Evolutionary conservation across 1,139 yeast genomes (phyloP).

Genomic region (Candida labiduridarum): DNA sequence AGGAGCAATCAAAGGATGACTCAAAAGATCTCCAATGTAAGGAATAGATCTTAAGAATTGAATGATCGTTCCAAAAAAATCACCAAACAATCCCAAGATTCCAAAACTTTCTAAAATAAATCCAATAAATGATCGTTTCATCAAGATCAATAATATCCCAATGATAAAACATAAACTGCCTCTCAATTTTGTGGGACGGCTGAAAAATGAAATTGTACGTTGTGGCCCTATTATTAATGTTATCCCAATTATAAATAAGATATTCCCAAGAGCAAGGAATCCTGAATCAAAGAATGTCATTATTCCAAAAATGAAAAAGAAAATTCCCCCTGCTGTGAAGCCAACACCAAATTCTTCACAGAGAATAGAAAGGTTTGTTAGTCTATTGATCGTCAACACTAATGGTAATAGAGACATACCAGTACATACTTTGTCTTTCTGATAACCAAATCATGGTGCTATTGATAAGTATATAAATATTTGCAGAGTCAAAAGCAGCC

Average conservation of each 20-base stretch:
- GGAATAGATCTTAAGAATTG: slow-evolving; percentile 89
- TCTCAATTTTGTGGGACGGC: slow-evolving; percentile 82
- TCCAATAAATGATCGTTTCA: slow-evolving; percentile 81
- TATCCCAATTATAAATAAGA: slow-evolving; percentile 79
- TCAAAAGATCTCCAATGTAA: slow-evolving; percentile 79
- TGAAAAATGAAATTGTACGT: slow-evolving; percentile 79
- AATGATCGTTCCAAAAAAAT: slow-evolving; percentile 87
- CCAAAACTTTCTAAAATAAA: slow-evolving; percentile 86
- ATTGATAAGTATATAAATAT: neutral
- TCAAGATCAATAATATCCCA: slow-evolving; percentile 76
- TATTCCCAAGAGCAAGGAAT: slow-evolving; percentile 85
- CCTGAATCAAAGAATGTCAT: slow-evolving; percentile 89
- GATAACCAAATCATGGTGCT: slow-evolving; percentile 69
- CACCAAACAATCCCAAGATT: slow-evolving; percentile 86
- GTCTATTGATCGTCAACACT: neutral
- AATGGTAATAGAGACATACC: neutral
- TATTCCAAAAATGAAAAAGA: slow-evolving; percentile 81
- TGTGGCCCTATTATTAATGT: slow-evolving; percentile 85
- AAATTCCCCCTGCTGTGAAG: slow-evolving; percentile 83
- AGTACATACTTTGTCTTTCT: slow-evolving; percentile 70
- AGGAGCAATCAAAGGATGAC: slow-evolving; percentile 85
- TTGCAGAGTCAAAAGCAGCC: neutral
- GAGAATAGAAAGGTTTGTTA: slow-evolving; percentile 2
- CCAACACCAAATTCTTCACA: slow-evolving; percentile 84
- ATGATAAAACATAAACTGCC: slow-evolving; percentile 78